Percentiles rank a stretch among this genome's conserved stretches.
Evolutionary conservation across 2,329 filamentous ascomycete genomes (phyloP).

Genomic region (Stagonosporopsis chrysanthemi): DNA sequence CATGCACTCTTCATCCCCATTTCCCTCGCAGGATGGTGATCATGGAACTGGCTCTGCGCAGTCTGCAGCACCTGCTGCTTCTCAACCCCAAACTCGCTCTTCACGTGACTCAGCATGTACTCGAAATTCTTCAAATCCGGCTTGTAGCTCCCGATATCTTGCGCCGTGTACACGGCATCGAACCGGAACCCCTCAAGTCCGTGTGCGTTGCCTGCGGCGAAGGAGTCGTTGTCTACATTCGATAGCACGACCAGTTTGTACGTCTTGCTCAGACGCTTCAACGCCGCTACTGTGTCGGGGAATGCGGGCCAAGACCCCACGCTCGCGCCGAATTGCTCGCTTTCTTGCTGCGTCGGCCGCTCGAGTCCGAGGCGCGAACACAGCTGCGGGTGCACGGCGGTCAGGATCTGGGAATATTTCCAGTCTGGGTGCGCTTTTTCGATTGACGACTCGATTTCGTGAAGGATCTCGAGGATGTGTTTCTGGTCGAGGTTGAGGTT

Average conservation of each 20-base stretch:
- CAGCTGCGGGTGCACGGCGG: slow-evolving; percentile 57
- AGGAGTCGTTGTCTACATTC: slow-evolving; percentile 65
- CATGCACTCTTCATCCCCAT: slow-evolving; percentile 68
- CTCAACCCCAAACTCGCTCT: slow-evolving; percentile 63
- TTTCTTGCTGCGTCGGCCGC: slow-evolving; percentile 51
- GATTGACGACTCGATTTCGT: slow-evolving; percentile 57
- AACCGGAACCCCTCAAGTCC: slow-evolving; percentile 64
- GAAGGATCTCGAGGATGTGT: slow-evolving; percentile 51
- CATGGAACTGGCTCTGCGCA: slow-evolving; percentile 71
- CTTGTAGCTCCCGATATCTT: slow-evolving; percentile 77
- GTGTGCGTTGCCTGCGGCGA: slow-evolving; percentile 57
- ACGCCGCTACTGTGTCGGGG: slow-evolving; percentile 63
- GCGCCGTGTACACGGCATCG: slow-evolving; percentile 72
- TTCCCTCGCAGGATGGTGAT: slow-evolving; percentile 70
- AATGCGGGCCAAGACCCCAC: slow-evolving; percentile 66
- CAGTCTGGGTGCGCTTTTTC: slow-evolving; percentile 64
- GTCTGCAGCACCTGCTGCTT: slow-evolving; percentile 70
- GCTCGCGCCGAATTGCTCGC: slow-evolving; percentile 59
- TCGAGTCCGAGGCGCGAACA: slow-evolving; percentile 54
- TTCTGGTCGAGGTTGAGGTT: slow-evolving; percentile 35
- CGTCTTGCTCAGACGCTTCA: slow-evolving; percentile 57
- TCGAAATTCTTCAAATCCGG: slow-evolving; percentile 70
- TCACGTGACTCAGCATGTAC: slow-evolving; percentile 65
- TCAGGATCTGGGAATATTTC: slow-evolving; percentile 67
- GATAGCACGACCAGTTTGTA: slow-evolving; percentile 69